Base-by-base conservation (phyloP, 2,329 filamentous ascomycete species). In the Hansfordia pulvinata region DNA sequence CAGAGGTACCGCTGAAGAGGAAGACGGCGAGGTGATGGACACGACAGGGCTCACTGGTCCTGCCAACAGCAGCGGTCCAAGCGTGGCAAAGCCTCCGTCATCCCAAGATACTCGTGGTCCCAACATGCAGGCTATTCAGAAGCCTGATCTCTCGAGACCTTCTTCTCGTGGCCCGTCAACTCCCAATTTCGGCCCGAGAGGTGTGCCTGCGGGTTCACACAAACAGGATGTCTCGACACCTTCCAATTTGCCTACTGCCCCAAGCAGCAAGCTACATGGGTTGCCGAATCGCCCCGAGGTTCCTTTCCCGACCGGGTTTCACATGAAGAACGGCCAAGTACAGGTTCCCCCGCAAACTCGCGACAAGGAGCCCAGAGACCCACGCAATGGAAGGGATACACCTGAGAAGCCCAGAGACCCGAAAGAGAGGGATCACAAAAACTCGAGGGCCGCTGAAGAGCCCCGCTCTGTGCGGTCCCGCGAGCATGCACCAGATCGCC, bases 1-100 rank as follows among this genome's bases (percentile, higher is more conserved):
- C n/a, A 44, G 50, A 30, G 28, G 48, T 31, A 34, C 49, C 9
- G 47, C 48, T 2, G 72, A 76, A 33, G 68, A 70, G 28, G 78
- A 84, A 45, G 78, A 84, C 42, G 78, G 78, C 12, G 78, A 84
- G 45, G 76, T 82, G 14, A 69, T n/a, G n/a, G n/a, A n/a, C n/a
- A n/a, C n/a, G n/a, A n/a, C n/a, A n/a, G n/a, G n/a, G n/a, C n/a
- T n/a, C n/a, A n/a, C n/a, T n/a, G n/a, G n/a, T n/a, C n/a, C n/a
- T n/a, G n/a, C n/a, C n/a, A n/a, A n/a, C n/a, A n/a, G n/a, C n/a
- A n/a, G n/a, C n/a, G n/a, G n/a, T n/a, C n/a, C n/a, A n/a, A n/a
- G n/a, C n/a, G n/a, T n/a, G n/a, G n/a, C n/a, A n/a, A n/a, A n/a
- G n/a, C n/a, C n/a, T n/a, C n/a, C n/a, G n/a, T n/a, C n/a, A n/a